These are phyloP conservation scores for Purpureocillium lavendulum DNA, from an alignment of 2,329 filamentous ascomycete species.

Conservation along the genomic window DNA sequence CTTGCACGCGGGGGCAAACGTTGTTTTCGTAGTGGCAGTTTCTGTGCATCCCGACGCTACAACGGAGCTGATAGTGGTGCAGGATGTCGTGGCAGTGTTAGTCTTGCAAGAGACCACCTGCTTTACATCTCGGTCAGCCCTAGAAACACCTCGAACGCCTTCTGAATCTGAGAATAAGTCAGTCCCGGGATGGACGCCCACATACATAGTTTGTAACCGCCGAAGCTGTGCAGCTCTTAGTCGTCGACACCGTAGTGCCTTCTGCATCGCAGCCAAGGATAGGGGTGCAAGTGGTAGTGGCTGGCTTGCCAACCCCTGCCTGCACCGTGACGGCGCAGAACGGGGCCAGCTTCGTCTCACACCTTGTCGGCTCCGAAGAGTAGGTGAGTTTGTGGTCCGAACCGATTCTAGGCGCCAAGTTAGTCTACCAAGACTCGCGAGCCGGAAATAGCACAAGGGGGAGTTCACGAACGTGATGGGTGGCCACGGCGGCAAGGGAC, in stretches of 20 bases:
- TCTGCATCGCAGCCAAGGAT: neutral
- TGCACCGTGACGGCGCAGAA: neutral
- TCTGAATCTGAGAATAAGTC: too few species aligned
- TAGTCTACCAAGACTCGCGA: too few species aligned
- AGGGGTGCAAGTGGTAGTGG: neutral
- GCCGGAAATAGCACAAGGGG: neutral
- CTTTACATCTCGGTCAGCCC: too few species aligned
- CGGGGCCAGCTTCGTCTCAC: neutral
- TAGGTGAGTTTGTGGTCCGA: neutral
- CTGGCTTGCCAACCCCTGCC: neutral
- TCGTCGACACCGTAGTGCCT: neutral
- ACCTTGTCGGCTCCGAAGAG: neutral
- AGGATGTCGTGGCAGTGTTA: neutral
- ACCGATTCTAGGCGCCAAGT: neutral
- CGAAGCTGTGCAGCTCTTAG: neutral
- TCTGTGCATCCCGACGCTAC: neutral
- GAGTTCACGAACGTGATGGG: neutral
- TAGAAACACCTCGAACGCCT: too few species aligned
- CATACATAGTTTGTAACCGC: neutral
- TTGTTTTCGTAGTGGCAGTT: neutral
- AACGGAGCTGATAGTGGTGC: neutral
- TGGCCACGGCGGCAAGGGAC: neutral
- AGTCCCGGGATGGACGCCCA: neutral
- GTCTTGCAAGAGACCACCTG: neutral
- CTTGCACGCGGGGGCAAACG: conserved; percentile 6